Evolutionary conservation across 2,329 filamentous ascomycete species (phyloP).

Genomic region (Akanthomyces lecanii): DNA sequence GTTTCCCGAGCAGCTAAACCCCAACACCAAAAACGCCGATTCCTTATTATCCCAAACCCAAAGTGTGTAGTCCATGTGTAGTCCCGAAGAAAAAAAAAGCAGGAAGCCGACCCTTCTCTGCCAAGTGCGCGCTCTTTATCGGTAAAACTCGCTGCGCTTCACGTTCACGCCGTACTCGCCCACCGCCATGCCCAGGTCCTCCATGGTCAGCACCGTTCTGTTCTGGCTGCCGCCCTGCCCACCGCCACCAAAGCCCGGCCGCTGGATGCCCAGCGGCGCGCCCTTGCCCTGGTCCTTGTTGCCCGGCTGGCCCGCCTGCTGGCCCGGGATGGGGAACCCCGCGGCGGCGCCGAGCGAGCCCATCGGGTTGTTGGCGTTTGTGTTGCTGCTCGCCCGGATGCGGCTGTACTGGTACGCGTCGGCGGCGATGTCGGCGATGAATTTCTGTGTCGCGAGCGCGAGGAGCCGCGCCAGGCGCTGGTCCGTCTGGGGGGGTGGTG

Average conservation of each 20-base stretch:
- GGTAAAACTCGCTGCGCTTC: constrained; percentile 95
- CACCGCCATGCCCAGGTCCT: constrained; percentile 96
- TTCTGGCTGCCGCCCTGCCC: constrained; percentile 86
- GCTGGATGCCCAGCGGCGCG: constrained; percentile 66
- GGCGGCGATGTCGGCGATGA: constrained; percentile 94
- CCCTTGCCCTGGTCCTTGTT: constrained; percentile 54
- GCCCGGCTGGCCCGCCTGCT: constrained; percentile 53
- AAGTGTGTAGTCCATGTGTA: constrained; percentile 1
- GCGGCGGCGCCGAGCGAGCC: constrained; percentile 74
- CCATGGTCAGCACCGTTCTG: constrained; percentile 94
- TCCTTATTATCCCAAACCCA: constrained; percentile 5
- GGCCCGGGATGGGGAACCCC: constrained; percentile 62
- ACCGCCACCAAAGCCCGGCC: constrained; percentile 79
- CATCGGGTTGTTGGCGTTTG: constrained; percentile 85
- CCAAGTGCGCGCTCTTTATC: constrained; percentile 41
- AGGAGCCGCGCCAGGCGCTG: constrained; percentile 87
- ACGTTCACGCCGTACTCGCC: constrained; percentile 97
- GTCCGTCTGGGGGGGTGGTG: constrained; percentile 86
- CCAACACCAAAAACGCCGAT: constrained; percentile 22
- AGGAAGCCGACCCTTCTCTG: constrained; percentile 9
- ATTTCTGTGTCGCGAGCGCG: constrained; percentile 97
- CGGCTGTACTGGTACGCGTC: constrained; percentile 97
- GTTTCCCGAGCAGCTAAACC: neutral
- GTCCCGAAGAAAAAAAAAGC: constrained; percentile 10
- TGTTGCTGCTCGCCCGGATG: constrained; percentile 87